Percentiles rank a stretch among this genome's conserved stretches.
Evolutionary conservation across 345 rosid species (phyloP).

Genomic region (Eucalyptus dawsonii): DNA sequence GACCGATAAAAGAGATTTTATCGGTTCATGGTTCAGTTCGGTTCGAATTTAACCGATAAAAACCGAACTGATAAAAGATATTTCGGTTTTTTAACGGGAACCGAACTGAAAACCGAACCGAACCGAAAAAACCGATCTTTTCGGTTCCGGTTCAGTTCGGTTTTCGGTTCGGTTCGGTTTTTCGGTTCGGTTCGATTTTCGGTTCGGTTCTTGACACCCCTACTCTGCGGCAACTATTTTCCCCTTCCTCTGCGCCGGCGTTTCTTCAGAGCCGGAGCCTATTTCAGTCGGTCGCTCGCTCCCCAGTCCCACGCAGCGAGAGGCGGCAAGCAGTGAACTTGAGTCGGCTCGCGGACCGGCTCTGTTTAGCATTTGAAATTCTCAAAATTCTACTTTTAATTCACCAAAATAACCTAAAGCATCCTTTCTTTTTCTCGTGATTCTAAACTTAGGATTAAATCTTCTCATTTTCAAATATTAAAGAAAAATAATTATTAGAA

Average conservation of each 20-base stretch:
- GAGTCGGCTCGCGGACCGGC: background rate
- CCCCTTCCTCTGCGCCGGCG: background rate
- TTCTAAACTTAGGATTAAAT: background rate
- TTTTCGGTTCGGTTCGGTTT: too few species aligned
- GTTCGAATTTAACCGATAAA: too few species aligned
- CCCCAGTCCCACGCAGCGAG: background rate
- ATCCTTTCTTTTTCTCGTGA: background rate
- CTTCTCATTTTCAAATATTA: background rate
- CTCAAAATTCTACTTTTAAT: background rate
- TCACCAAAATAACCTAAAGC: background rate
- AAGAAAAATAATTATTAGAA: background rate
- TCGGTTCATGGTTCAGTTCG: too few species aligned
- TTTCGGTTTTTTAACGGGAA: too few species aligned
- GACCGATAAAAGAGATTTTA: too few species aligned
- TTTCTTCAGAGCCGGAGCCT: background rate
- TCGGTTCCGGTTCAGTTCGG: too few species aligned
- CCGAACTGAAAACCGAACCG: too few species aligned
- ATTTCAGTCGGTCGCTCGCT: background rate
- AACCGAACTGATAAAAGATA: too few species aligned
- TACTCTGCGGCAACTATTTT: slow-evolving; percentile 61
- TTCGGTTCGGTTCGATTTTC: too few species aligned
- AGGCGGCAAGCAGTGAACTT: background rate
- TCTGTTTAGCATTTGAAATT: fast-evolving
- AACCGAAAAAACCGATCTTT: too few species aligned
- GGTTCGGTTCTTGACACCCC: too few species aligned